Evolutionary conservation across 2,329 filamentous ascomycete species (phyloP).

Genomic region (Reticulascus tulasneorum): DNA sequence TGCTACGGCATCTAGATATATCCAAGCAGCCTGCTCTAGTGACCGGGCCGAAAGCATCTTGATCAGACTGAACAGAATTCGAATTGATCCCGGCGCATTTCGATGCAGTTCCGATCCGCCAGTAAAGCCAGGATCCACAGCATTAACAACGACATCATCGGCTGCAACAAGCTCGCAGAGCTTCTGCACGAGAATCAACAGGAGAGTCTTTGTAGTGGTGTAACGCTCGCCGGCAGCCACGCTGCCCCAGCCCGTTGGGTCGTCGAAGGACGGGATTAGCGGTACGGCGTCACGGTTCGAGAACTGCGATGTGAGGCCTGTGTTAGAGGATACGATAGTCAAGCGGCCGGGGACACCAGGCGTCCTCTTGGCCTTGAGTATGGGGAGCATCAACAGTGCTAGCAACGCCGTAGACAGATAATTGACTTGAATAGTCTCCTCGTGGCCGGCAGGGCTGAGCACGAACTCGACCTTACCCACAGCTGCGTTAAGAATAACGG

Average conservation of each 20-base stretch:
- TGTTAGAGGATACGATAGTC: slow-evolving; percentile 25
- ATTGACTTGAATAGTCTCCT: slow-evolving; percentile 36
- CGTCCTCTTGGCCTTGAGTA: slow-evolving; percentile 21
- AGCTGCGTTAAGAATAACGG: slow-evolving; percentile 42
- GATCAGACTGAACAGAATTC: background rate
- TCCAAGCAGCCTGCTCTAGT: slow-evolving; percentile 34
- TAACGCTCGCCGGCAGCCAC: no score
- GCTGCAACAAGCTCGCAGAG: slow-evolving; percentile 30
- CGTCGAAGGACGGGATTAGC: slow-evolving; percentile 23
- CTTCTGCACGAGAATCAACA: slow-evolving; percentile 29
- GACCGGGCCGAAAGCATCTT: slow-evolving; percentile 31
- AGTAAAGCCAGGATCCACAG: slow-evolving; percentile 41
- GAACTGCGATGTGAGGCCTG: slow-evolving; percentile 16
- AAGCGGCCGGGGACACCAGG: slow-evolving; percentile 18
- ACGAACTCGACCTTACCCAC: slow-evolving; percentile 18
- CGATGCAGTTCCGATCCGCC: slow-evolving; percentile 37
- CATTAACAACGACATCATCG: slow-evolving; percentile 39
- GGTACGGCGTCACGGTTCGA: slow-evolving; percentile 15
- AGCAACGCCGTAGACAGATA: slow-evolving; percentile 30
- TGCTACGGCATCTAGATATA: slow-evolving; percentile 40
- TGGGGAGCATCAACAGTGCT: slow-evolving; percentile 25
- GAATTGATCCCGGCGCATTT: slow-evolving; percentile 12
- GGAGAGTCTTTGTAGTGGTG: slow-evolving; percentile 23
- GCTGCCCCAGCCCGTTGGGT: no score
- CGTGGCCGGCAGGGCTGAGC: slow-evolving; percentile 25